These are phyloP conservation scores for Drechmeria coniospora DNA, from an alignment of 2,329 filamentous ascomycete genomes.

Conservation along the genomic window DNA sequence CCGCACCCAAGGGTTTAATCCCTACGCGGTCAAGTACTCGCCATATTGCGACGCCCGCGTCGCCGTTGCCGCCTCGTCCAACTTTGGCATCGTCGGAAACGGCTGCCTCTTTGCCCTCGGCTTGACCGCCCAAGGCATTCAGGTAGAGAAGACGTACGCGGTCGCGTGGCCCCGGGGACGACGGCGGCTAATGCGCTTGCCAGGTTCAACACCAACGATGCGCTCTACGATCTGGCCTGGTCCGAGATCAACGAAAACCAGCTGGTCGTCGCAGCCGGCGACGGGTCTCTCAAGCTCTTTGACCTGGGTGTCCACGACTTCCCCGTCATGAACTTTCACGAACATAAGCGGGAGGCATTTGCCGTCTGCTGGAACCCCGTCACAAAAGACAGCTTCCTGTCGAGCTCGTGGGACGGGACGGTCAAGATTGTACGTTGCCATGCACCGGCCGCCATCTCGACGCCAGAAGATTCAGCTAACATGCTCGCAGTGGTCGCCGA, in stretches of 20 bases:
- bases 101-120: constrained; percentile 75
- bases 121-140: constrained; percentile 68
- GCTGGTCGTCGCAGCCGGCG: constrained; percentile 73
- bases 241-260: constrained; percentile 96
- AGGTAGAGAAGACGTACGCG: constrained; percentile 63
- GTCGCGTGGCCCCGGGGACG: background rate
- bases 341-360: constrained; percentile 88
- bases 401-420: constrained; percentile 89
- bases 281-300: constrained; percentile 89
- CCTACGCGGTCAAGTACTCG: constrained; percentile 95
- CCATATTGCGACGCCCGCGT: constrained; percentile 94
- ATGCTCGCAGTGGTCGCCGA: constrained; percentile 59
- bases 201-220: constrained; percentile 93
- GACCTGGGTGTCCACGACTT: constrained; percentile 70
- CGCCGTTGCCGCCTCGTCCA: constrained; percentile 78
- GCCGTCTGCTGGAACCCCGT: constrained; percentile 86
- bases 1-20: constrained; percentile 85
- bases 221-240: constrained; percentile 89
- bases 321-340: constrained; percentile 81
- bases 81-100: constrained; percentile 95
- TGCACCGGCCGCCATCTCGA: constrained; percentile 1
- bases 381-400: constrained; percentile 79
- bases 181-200: constrained; percentile 2
- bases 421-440: constrained; percentile 58
- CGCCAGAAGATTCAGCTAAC: background rate